Evolutionary conservation across 108 stramenopile genomes (phyloP), one percentile per base, ranked within the genome.

Genomic region (Stephanodiscus minutulus): DNA sequence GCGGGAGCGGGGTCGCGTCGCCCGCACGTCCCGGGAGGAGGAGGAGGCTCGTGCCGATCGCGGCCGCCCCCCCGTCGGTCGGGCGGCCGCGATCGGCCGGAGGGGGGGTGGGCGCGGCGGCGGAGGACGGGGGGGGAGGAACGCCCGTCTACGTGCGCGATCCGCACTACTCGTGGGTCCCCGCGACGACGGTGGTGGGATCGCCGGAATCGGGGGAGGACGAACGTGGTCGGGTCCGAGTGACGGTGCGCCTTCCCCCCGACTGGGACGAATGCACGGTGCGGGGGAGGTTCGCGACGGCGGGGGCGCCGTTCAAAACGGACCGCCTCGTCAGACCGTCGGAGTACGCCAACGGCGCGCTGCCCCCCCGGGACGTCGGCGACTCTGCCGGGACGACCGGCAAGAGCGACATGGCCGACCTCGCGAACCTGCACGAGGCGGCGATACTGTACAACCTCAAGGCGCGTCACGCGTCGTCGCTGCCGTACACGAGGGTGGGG

Each of bases 351-450:
- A 83, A 86, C 43, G 36, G 68, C 11, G 75, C 85, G 43, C 59
- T 93, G 20, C 92, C 89, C 5, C 21, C 71, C 35, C 88, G 86
- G 67, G 89, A 91, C 64, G 79, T 87, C 12, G 85, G 64, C 68
- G 1, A 39, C 29, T 6, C 54, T n/a, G n/a, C n/a, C n/a, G n/a
- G n/a, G n/a, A 33, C 29, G 3, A 68, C 35, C 20, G 85, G 77
- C 31, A 84, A 84, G 68, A 64, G 79, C 44, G 97, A 98, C 70
- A 91, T 98, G 87, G 95, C 92, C 7, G 91, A 92, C 58, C 80
- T 98, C 27, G 81, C 89, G 18, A 82, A 94, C 70, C 77, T 98
- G 76, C 97, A 98, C 79, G 97, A 98, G 82, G 95, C 97, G n/a
- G 91, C 96, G 10, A 97, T 98, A 82, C 81, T 98, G 13, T 93